Evolutionary conservation across 345 rosid species (phyloP).

Genomic region (Anacardium occidentale): DNA sequence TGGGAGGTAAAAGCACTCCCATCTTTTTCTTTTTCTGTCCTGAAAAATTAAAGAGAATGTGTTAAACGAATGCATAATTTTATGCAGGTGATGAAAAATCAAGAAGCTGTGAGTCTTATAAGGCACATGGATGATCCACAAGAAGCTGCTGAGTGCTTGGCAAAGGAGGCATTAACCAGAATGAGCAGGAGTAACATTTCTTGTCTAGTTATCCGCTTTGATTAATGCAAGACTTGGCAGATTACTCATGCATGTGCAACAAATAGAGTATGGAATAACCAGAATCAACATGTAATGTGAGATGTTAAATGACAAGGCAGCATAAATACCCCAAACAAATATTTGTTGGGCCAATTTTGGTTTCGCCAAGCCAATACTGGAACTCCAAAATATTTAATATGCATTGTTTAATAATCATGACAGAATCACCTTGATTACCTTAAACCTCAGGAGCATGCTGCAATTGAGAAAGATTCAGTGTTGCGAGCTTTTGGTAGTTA

Average conservation of each 20-base stretch:
- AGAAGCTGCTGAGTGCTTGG: constrained; percentile 65
- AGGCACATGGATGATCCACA: constrained; percentile 63
- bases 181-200: constrained; percentile 61
- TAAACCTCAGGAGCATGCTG: too few species aligned
- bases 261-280: neutral
- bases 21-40: neutral
- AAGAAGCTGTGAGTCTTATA: constrained; percentile 66
- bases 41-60: neutral
- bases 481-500: neutral
- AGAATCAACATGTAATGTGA: neutral
- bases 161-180: constrained; percentile 62
- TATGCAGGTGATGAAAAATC: constrained; percentile 65
- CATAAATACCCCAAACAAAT: neutral
- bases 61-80: neutral
- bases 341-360: neutral
- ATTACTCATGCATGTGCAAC: neutral
- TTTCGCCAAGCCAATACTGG: neutral
- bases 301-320: neutral
- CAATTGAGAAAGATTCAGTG: neutral
- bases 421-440: too few species aligned
- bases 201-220: constrained; percentile 59
- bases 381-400: too few species aligned
- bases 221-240: constrained; percentile 17
- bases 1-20: constrained; percentile 54
- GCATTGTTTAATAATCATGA: too few species aligned